A percentile compares a stretch with the other conserved stretches of the same genome.
These are phyloP conservation scores for Podochytrium sp. DNA, from an alignment of 192 early-diverging fungal genomes.

Conservation along the genomic window DNA sequence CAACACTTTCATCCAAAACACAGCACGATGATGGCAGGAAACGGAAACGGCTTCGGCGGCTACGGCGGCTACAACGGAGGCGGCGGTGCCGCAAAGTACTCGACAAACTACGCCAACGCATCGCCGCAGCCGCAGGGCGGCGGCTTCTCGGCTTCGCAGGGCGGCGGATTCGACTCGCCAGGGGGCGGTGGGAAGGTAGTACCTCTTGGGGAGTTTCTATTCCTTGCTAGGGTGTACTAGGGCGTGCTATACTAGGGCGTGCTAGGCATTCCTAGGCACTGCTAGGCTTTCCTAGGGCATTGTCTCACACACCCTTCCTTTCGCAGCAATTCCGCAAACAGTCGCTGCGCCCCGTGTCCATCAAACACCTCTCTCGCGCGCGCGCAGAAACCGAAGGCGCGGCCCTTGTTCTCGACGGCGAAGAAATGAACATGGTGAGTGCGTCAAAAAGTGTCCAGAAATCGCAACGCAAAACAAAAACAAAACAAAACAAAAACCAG, in stretches of 20 bases:
- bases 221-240: neutral
- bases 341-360: constrained; percentile 79
- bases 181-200: neutral
- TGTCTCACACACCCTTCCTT: neutral
- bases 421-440: constrained; percentile 68
- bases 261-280: no score
- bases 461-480: neutral
- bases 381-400: constrained; percentile 53
- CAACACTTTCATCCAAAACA: neutral
- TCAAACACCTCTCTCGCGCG: constrained; percentile 71
- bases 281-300: no score
- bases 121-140: constrained; percentile 1
- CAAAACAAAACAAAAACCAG: constrained; percentile 32
- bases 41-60: neutral
- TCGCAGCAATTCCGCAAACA: constrained; percentile 48
- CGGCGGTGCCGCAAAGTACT: neutral
- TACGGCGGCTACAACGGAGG: constrained; percentile 14
- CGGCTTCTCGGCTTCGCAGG: neutral
- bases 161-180: constrained; percentile 6
- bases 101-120: neutral
- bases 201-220: neutral
- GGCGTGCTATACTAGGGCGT: no score
- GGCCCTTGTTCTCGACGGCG: constrained; percentile 69
- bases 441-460: neutral
- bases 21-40: constrained; percentile 10